These are phyloP conservation scores for Chenopodium berlandieri DNA, from an alignment of 148 eudicot species.

Conservation along the genomic window DNA sequence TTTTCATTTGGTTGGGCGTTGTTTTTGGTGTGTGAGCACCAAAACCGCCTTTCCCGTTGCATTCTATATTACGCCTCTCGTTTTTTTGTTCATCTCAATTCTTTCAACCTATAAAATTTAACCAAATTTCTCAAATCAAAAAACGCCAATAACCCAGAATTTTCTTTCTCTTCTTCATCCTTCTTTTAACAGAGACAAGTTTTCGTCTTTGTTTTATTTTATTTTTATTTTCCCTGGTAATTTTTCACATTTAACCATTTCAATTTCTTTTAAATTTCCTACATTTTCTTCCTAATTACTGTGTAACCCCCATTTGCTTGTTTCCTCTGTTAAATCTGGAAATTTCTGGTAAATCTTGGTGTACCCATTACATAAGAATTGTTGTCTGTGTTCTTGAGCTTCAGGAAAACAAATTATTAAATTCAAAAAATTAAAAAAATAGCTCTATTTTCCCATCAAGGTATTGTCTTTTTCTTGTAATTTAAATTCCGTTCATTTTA, in stretches of 20 bases:
- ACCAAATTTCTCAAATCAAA: neutral
- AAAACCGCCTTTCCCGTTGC: constrained; percentile 21
- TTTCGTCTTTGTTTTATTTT: neutral
- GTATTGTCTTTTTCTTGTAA: constrained; percentile 14
- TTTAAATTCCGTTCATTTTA: neutral
- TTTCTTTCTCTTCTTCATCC: neutral
- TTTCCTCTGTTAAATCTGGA: constrained; percentile 12
- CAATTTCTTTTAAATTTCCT: neutral
- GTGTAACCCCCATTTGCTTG: constrained; percentile 12
- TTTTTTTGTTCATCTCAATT: constrained; percentile 10
- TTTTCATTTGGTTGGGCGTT: neutral
- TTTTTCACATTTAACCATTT: constrained; percentile 5
- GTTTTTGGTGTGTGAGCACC: neutral
- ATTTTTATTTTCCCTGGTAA: constrained; percentile 3
- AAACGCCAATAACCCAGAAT: neutral
- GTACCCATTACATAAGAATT: neutral
- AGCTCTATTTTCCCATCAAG: constrained; percentile 9
- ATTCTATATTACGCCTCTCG: constrained; percentile 21
- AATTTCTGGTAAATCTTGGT: constrained; percentile 7
- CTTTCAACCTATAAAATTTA: too few species aligned
- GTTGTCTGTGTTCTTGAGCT: neutral
- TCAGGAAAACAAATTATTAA: neutral
- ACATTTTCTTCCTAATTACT: constrained; percentile 7
- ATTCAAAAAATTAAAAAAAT: neutral
- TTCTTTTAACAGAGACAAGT: neutral